Base-by-base conservation (phyloP, 345 rosid genomes). In the Eucalyptus cladocalyx region DNA sequence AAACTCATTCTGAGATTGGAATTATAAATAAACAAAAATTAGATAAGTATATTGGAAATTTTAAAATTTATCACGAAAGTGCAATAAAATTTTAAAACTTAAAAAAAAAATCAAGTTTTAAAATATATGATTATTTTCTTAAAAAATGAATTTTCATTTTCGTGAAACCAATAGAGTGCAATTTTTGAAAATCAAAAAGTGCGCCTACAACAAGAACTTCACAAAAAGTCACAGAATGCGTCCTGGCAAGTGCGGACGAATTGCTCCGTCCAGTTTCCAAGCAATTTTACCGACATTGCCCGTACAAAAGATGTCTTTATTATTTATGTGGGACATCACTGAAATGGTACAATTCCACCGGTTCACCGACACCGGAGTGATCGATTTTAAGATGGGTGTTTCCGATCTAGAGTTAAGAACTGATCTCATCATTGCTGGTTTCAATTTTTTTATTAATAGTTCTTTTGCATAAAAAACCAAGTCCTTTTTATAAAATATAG, bases 321-420 rank as follows among this genome's bases (percentile, higher is more conserved):
- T 5, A 17, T 17, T 16, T 8, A 16, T 5, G 80, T 3, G 23
- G 42, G 80, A 32, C 42, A 16, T 67, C 42, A 5, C 1, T 67
- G 42, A 67, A 67, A 67, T 67, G 8, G 80, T 16, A 4, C 37
- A 4, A 32, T 16, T 32, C 9, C 42, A 32, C 42, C 12, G 34
- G 11, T 8, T 67, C 23, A 16, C 23, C 76, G 11, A 53, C 58
- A 8, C 58, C 2, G 0, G 12, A 67, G 10, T 32, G 23, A 67
- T 67, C 4, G 12, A 0, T 67, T 67, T 5, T 5, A 6, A 5
- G 42, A 6, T 17, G 4, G 2, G 4, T 3, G 2, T 67, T 67
- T 19, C 23, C 42, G 1, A 67, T 32, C 23, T 32, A 32, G 5
- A 1, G 9, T 1, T 9, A 10, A 0, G 42, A 67, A 67, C 3